phyloP scores from a whole-genome alignment of 371 early-diverging fungal species.

The Mycotypha africana region DNA sequence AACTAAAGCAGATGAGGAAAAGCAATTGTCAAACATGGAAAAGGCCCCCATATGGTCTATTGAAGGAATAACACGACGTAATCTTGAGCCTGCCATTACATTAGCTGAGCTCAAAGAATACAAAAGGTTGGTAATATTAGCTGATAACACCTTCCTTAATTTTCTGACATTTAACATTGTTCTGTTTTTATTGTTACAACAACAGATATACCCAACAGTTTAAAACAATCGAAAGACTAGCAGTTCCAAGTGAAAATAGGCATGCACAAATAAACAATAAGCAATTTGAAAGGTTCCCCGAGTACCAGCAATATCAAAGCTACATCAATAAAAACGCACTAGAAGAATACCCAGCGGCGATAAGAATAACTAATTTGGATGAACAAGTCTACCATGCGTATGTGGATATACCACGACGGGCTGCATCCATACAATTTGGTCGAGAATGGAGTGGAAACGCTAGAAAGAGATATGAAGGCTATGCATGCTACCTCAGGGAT shows the following conservation, averaged over 20 bases:
- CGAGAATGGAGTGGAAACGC: conserved; percentile 33
- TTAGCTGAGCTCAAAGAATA: conserved; percentile 53
- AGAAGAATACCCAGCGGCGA: conserved; percentile 25
- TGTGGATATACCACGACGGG: conserved; percentile 43
- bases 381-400: conserved; percentile 43
- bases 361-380: conserved; percentile 32
- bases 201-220: conserved; percentile 51
- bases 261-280: conserved; percentile 6
- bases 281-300: conserved; percentile 28
- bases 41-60: conserved; percentile 34
- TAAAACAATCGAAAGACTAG: conserved; percentile 29
- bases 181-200: too few species aligned
- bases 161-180: too few species aligned
- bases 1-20: conserved; percentile 15
- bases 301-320: conserved; percentile 42
- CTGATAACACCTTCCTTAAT: too few species aligned
- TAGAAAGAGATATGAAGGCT: conserved; percentile 43
- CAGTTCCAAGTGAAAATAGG: conserved; percentile 21
- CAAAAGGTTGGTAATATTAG: conserved; percentile 48
- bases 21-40: too few species aligned
- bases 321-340: conserved; percentile 37
- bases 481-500: conserved; percentile 35
- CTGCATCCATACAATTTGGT: conserved; percentile 35
- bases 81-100: conserved; percentile 54
- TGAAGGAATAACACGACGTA: conserved; percentile 45